Percentiles rank a stretch among this genome's conserved stretches.
Conservation (phyloP, 371 early-diverging fungal genomes). For the Circinella umbellata region DNA sequence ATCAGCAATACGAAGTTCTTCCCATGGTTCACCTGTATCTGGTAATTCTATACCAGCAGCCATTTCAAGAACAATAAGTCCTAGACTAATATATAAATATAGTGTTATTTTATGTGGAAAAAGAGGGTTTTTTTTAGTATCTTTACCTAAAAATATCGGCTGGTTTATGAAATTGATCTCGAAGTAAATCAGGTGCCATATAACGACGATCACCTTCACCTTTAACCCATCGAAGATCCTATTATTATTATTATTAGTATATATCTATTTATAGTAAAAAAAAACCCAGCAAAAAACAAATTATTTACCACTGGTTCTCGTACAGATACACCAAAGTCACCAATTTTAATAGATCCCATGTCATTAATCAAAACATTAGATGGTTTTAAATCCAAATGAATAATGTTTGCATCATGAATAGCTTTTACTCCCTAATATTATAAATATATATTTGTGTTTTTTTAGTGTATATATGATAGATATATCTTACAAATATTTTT, state of each 20-base stretch:
- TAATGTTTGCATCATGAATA: constrained; percentile 73
- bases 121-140: neutral
- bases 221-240: constrained; percentile 41
- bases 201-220: constrained; percentile 96
- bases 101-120: neutral
- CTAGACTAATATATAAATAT: constrained; percentile 66
- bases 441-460: neutral
- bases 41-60: constrained; percentile 81
- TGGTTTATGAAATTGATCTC: constrained; percentile 74
- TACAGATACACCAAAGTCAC: constrained; percentile 89
- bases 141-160: constrained; percentile 90
- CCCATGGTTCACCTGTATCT: constrained; percentile 88
- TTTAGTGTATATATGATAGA: neutral
- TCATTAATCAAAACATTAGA: constrained; percentile 81
- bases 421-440: constrained; percentile 73
- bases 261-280: neutral
- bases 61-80: constrained; percentile 90
- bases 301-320: constrained; percentile 58
- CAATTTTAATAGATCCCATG: constrained; percentile 74
- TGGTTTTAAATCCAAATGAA: constrained; percentile 92
- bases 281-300: neutral
- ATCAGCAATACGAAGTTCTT: constrained; percentile 78
- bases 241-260: neutral
- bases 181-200: constrained; percentile 92
- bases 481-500: neutral